phyloP scores from a whole-genome alignment of 208 protist species.

The Leishmania tropica region DNA sequence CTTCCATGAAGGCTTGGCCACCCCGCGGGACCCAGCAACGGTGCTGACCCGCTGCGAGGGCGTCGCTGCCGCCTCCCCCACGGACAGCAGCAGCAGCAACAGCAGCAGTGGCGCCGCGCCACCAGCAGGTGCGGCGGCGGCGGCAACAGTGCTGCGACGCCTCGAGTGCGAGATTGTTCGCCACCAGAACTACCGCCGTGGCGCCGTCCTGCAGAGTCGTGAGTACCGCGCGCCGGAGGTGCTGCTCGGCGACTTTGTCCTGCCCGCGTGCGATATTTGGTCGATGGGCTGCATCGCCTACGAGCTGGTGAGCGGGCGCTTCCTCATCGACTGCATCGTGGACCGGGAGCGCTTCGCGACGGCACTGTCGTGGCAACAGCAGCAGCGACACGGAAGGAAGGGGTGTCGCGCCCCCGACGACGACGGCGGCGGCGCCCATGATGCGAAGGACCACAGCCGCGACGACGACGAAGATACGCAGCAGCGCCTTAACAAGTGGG shows the following conservation, averaged over 20 bases:
- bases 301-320: slow-evolving; percentile 72
- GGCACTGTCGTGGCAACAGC: neutral
- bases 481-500: slow-evolving; percentile 19
- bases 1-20: neutral
- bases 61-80: neutral
- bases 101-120: neutral
- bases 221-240: slow-evolving; percentile 85
- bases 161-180: slow-evolving; percentile 50
- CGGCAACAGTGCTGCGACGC: slow-evolving; percentile 7
- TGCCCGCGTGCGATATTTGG: slow-evolving; percentile 75
- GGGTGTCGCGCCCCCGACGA: too few species aligned
- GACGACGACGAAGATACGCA: slow-evolving; percentile 1
- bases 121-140: neutral
- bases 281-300: slow-evolving; percentile 80
- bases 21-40: neutral
- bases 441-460: neutral
- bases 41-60: neutral
- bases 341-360: slow-evolving; percentile 23
- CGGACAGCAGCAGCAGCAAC: neutral
- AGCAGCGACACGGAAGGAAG: neutral
- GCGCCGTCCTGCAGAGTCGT: slow-evolving; percentile 63
- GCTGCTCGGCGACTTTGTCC: slow-evolving; percentile 65
- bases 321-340: slow-evolving; percentile 56
- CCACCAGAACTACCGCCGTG: slow-evolving; percentile 44
- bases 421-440: too few species aligned